phyloP scores from a whole-genome alignment of 2,329 filamentous ascomycete genomes.

The Orbilia blumenaviensis region DNA sequence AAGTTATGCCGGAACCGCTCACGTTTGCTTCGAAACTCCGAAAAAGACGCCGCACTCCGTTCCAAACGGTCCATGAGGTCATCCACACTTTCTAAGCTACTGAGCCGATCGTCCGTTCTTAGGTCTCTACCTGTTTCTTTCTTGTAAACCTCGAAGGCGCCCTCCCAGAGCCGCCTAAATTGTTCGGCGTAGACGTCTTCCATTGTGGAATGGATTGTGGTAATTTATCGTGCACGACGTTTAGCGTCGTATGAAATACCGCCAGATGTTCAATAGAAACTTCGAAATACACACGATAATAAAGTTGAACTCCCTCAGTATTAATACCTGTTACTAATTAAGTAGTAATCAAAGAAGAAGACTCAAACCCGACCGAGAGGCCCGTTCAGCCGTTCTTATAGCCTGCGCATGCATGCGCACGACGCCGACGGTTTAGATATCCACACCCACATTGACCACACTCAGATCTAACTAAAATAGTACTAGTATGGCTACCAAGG shows the following conservation, averaged over 20 bases:
- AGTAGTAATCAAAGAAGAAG: background rate
- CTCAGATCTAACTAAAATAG: background rate
- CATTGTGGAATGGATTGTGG: background rate
- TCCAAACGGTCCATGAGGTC: background rate
- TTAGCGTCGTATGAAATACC: too few species aligned
- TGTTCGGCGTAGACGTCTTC: background rate
- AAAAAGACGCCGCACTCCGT: background rate
- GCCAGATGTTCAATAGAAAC: too few species aligned
- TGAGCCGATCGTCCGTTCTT: background rate
- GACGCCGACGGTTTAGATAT: too few species aligned
- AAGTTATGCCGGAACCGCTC: background rate
- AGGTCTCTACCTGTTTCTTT: conserved; percentile 1
- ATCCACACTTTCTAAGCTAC: background rate
- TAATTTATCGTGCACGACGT: background rate
- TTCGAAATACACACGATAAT: too few species aligned
- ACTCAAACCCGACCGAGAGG: too few species aligned
- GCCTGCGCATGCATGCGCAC: background rate
- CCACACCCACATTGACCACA: too few species aligned
- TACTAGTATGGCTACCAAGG: background rate
- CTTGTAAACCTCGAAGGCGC: background rate
- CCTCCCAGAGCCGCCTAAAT: background rate
- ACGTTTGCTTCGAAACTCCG: background rate
- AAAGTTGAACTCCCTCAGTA: too few species aligned
- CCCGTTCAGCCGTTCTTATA: background rate
- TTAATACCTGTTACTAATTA: too few species aligned